Evolutionary conservation across 192 early-diverging fungal species (phyloP), one percentile per base, ranked within the genome.

Genomic region (Chytriomyces sp.): DNA sequence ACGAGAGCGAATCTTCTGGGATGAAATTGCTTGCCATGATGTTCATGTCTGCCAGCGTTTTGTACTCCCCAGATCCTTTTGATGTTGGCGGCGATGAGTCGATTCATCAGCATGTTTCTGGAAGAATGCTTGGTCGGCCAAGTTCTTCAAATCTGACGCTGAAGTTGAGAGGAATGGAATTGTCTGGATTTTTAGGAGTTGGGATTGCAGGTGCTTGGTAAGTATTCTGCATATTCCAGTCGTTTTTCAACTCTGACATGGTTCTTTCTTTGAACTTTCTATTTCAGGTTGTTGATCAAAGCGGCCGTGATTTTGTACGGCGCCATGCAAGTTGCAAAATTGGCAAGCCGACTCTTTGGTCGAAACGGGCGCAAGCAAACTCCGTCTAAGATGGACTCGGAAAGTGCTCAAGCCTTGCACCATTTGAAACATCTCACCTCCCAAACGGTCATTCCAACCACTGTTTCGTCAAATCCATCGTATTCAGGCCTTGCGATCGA

Each of bases 51-150:
- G 81, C 77, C 3, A 67, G 78, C 47, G 74, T 82, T 35, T 77
- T 85, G 11, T 85, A 80, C 61, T 72, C 74, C 3, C 84, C 84
- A 16, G 53, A 26, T 45, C 84, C 84, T 45, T 85, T 85, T 50
- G 67, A 66, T 35, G 48, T 67, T 28, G 60, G 26, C 23, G 64
- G 72, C 11, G 62, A 18, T 11, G 78, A 24, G 28, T n/a, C 68
- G 20, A 50, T 75, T 24, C 82, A 83, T 50, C 35, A 48, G 13
- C 82, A 83, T 63, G 77, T 63, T 0, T n/a, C 46, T 26, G 79
- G 76, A 65, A 77, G 65, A 26, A 67, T 83, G 6, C 63, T 83
- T 11, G 70, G 48, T 0, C n/a, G 45, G 6, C 24, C 20, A 53
- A 24, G 18, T 50, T 3, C 10, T 8, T n/a, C 10, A 11, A 18